A percentile compares a stretch with the other conserved stretches of the same genome.
These are phyloP conservation scores for Colletotrichum sansevieriae DNA, from an alignment of 2,329 filamentous ascomycete species.

Conservation along the genomic window DNA sequence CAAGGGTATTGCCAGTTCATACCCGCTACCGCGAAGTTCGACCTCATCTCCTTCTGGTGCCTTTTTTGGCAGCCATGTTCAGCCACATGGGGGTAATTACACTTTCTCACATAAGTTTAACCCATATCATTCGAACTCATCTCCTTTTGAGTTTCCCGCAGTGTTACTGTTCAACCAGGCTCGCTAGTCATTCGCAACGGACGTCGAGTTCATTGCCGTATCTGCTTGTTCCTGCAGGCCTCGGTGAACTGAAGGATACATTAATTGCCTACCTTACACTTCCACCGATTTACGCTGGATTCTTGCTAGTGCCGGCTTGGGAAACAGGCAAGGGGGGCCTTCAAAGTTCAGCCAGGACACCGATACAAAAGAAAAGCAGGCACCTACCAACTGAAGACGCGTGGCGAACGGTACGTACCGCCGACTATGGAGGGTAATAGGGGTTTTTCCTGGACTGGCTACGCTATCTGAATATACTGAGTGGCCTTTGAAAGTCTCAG, in stretches of 20 bases:
- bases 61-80: too few species aligned
- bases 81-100: too few species aligned
- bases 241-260: constrained; percentile 25
- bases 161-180: not conserved
- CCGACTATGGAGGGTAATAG: not conserved
- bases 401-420: constrained; percentile 22
- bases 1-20: constrained; percentile 26
- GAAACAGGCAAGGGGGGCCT: not conserved
- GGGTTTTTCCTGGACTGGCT: constrained; percentile 17
- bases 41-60: constrained; percentile 30
- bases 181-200: constrained; percentile 12
- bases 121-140: constrained; percentile 3
- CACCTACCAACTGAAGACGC: constrained; percentile 3
- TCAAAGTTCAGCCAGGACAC: not conserved
- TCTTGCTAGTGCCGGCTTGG: constrained; percentile 15
- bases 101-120: too few species aligned
- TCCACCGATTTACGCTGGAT: constrained; percentile 7
- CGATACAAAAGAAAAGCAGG: constrained; percentile 6
- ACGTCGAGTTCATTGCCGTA: not conserved
- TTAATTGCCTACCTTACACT: constrained; percentile 20
- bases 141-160: constrained; percentile 32
- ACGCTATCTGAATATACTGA: constrained; percentile 16
- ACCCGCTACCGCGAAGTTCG: not conserved
- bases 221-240: constrained; percentile 18
- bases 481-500: constrained; percentile 10